Percentiles rank a stretch among this genome's conserved stretches.
These are phyloP conservation scores for Rhizophagus prolifer DNA, from an alignment of 192 early-diverging fungal genomes.

Conservation along the genomic window DNA sequence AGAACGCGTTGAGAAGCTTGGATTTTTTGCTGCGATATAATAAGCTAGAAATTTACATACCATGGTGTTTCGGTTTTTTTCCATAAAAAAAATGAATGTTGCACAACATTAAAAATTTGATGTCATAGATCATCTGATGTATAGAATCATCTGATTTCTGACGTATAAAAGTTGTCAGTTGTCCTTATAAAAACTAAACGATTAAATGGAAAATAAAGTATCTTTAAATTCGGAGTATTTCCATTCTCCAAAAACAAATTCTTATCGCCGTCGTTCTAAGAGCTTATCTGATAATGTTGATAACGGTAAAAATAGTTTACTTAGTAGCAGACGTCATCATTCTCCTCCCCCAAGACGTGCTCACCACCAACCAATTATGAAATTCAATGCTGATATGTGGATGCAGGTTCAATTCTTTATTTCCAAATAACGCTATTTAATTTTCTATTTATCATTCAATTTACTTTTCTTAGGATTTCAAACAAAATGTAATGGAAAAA, in stretches of 20 bases:
- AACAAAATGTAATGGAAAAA: conserved; percentile 21
- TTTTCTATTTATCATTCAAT: neutral
- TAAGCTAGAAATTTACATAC: neutral
- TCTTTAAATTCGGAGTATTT: neutral
- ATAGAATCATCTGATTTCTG: neutral
- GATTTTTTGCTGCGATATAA: conserved; percentile 53
- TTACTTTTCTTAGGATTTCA: conserved; percentile 24
- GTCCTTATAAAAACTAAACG: too few species aligned
- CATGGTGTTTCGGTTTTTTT: too few species aligned
- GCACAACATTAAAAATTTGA: too few species aligned
- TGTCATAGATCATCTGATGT: neutral
- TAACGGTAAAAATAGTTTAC: neutral
- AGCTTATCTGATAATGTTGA: neutral
- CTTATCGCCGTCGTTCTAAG: conserved; percentile 27
- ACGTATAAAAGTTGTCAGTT: neutral
- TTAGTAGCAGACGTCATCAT: conserved; percentile 2
- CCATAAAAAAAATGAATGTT: too few species aligned
- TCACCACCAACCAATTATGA: conserved; percentile 34
- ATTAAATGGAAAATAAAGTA: neutral
- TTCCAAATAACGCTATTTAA: neutral
- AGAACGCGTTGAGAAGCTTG: conserved; percentile 50
- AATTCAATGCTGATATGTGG: conserved; percentile 32
- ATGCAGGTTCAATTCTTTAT: conserved; percentile 29
- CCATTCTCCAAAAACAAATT: conserved; percentile 19
- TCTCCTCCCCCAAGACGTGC: conserved; percentile 29